phyloP scores from a whole-genome alignment of 352 stramenopile genomes.

The Phytophthora cryptogea region DNA sequence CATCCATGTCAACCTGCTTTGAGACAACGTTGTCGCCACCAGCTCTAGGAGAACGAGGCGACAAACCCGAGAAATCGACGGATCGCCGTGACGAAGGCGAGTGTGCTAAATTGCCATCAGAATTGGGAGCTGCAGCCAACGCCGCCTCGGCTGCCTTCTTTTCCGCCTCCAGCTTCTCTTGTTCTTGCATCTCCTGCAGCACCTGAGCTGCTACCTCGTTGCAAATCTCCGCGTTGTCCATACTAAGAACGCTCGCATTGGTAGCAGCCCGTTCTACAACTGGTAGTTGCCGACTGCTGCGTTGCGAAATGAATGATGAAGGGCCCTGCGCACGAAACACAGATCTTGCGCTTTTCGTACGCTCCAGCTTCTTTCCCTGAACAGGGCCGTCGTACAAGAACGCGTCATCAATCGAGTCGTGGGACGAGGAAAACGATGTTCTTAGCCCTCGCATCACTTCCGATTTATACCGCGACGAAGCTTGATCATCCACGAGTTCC shows the following conservation, averaged over 20 bases:
- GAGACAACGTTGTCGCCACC: slow-evolving; percentile 39
- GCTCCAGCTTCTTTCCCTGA: slow-evolving; percentile 26
- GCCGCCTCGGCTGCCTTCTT: slow-evolving; percentile 27
- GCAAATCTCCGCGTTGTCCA: slow-evolving; percentile 34
- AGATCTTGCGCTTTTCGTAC: slow-evolving; percentile 14
- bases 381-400: slow-evolving; percentile 41
- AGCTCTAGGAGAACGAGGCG: slow-evolving; percentile 19
- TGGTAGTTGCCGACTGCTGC: slow-evolving; percentile 22
- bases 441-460: slow-evolving; percentile 47
- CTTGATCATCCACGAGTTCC: slow-evolving; percentile 28
- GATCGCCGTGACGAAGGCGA: slow-evolving; percentile 25
- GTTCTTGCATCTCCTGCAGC: slow-evolving; percentile 49
- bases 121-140: slow-evolving; percentile 4
- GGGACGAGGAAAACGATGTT: slow-evolving; percentile 61
- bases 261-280: slow-evolving; percentile 20
- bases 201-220: slow-evolving; percentile 54
- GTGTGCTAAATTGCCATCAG: slow-evolving; percentile 26
- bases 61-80: slow-evolving; percentile 20
- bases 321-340: slow-evolving; percentile 9
- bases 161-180: slow-evolving; percentile 49
- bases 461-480: slow-evolving; percentile 46
- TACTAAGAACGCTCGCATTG: slow-evolving; percentile 32
- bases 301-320: slow-evolving; percentile 23
- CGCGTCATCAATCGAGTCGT: slow-evolving; percentile 78
- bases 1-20: slow-evolving; percentile 69